These are phyloP conservation scores for Paramecium primaurelia DNA, from an alignment of 73 alveolate species.

Conservation along the genomic window DNA sequence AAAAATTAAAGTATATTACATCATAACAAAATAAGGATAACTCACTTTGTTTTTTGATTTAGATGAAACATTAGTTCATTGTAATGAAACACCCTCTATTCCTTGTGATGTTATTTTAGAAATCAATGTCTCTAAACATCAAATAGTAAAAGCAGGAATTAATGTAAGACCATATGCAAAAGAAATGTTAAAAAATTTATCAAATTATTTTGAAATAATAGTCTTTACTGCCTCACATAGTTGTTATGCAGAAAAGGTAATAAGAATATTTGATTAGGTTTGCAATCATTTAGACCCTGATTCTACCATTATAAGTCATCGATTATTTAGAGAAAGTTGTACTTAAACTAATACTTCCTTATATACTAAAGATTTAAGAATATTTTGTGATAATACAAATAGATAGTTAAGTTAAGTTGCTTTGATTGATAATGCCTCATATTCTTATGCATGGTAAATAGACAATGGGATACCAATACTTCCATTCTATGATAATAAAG, in stretches of 20 bases:
- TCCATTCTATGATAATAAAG: conserved; percentile 77
- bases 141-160: conserved; percentile 77
- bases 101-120: conserved; percentile 44
- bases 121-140: conserved; percentile 28
- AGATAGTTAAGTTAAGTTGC: conserved; percentile 69
- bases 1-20: not conserved
- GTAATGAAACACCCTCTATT: conserved; percentile 50
- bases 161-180: conserved; percentile 88
- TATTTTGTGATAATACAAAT: conserved; percentile 75
- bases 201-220: conserved; percentile 72
- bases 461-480: conserved; percentile 85
- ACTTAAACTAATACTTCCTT: conserved; percentile 82
- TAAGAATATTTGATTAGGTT: conserved; percentile 50
- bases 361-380: conserved; percentile 90
- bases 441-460: conserved; percentile 76
- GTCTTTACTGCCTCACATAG: conserved; percentile 92
- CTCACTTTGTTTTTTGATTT: conserved; percentile 55
- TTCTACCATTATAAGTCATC: conserved; percentile 71
- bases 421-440: conserved; percentile 91
- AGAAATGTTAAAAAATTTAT: conserved; percentile 78
- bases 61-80: conserved; percentile 61
- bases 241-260: conserved; percentile 90
- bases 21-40: conserved; percentile 67
- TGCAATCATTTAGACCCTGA: conserved; percentile 88
- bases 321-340: conserved; percentile 90